Conservation (phyloP, 371 early-diverging fungal species). For the Mucor mucedo region DNA sequence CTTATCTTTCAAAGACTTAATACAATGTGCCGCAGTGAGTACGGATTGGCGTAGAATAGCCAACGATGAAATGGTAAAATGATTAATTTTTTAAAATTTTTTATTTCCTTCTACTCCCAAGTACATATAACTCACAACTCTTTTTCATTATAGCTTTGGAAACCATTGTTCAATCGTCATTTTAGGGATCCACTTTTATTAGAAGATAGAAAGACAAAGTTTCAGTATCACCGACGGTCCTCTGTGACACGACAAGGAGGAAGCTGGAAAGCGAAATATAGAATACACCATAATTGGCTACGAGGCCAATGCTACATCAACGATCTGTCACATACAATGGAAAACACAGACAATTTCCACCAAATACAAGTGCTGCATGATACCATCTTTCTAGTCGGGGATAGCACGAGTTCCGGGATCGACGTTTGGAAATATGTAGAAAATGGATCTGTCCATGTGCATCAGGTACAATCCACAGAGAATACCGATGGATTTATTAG, state of each 20-base stretch:
- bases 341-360: background rate
- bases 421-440: conserved; percentile 22
- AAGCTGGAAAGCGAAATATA: conserved; percentile 20
- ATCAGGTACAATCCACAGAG: conserved; percentile 1
- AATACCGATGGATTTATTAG: conserved; percentile 15
- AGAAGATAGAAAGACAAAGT: background rate
- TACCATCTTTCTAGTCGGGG: conserved; percentile 13
- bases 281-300: background rate
- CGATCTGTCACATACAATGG: conserved; percentile 15
- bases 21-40: conserved; percentile 51
- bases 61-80: conserved; percentile 51
- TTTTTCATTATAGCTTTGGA: conserved; percentile 50
- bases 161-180: conserved; percentile 42
- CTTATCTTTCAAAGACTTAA: conserved; percentile 43
- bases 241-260: conserved; percentile 23
- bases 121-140: no score
- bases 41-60: conserved; percentile 46
- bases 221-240: conserved; percentile 1
- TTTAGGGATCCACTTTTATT: conserved; percentile 28
- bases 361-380: conserved; percentile 25
- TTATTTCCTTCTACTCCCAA: background rate
- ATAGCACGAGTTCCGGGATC: background rate
- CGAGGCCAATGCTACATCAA: conserved; percentile 31
- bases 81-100: background rate
- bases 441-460: background rate